Percentiles rank a stretch among this genome's conserved stretches.
Evolutionary conservation across 2,329 filamentous ascomycete species (phyloP).

Genomic region (Claviceps maximensis): DNA sequence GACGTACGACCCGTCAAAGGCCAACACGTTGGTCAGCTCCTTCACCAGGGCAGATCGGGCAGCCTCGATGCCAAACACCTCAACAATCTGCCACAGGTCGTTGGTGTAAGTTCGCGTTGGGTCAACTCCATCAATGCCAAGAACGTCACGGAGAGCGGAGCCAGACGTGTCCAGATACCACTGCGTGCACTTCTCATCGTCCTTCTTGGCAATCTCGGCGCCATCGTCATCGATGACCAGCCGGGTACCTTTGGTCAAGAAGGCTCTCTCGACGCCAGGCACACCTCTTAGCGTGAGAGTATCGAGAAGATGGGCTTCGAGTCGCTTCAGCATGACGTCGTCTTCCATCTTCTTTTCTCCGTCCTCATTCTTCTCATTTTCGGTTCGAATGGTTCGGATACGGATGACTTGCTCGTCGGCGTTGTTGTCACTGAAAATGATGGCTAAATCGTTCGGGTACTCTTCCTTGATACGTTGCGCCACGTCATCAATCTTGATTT

Average conservation of each 20-base stretch:
- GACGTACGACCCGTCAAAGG: slow-evolving; percentile 98
- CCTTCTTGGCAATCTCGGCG: slow-evolving; percentile 59
- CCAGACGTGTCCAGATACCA: slow-evolving; percentile 95
- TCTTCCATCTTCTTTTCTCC: slow-evolving; percentile 54
- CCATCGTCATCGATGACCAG: slow-evolving; percentile 58
- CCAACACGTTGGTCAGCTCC: slow-evolving; percentile 83
- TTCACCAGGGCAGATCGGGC: slow-evolving; percentile 75
- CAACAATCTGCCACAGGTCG: slow-evolving; percentile 86
- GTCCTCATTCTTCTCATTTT: slow-evolving; percentile 62
- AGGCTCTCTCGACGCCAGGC: slow-evolving; percentile 75
- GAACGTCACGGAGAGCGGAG: slow-evolving; percentile 70
- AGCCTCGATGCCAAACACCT: slow-evolving; percentile 93
- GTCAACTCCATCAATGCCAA: slow-evolving; percentile 81
- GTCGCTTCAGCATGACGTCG: slow-evolving; percentile 82
- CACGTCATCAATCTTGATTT: slow-evolving; percentile 81
- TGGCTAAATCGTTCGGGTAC: slow-evolving; percentile 71
- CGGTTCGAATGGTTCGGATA: slow-evolving; percentile 62
- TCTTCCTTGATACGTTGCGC: slow-evolving; percentile 79
- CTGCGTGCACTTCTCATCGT: slow-evolving; percentile 65
- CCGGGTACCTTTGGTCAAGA: slow-evolving; percentile 70
- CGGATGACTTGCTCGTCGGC: slow-evolving; percentile 91
- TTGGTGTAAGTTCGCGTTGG: slow-evolving; percentile 80
- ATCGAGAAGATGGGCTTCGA: slow-evolving; percentile 84
- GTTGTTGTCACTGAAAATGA: slow-evolving; percentile 98
- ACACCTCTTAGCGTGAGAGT: slow-evolving; percentile 86